These are phyloP conservation scores for Neostapfia colusana DNA, from an alignment of 176 grass and related monocot species.

Conservation along the genomic window DNA sequence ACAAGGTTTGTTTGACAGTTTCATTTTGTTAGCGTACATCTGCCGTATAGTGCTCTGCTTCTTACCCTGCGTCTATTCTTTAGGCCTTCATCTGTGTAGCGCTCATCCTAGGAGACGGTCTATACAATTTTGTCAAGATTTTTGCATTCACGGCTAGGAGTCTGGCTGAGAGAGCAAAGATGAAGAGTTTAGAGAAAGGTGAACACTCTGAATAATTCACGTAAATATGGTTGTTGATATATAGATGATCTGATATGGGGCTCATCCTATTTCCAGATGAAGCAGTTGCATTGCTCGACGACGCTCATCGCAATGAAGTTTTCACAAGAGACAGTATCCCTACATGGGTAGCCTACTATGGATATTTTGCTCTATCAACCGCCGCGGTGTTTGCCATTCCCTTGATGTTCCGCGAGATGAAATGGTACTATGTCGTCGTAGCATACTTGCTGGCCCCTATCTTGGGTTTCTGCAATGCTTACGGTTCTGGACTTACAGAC, in stretches of 20 bases:
- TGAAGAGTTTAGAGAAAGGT: constrained; percentile 77
- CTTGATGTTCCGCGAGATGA: constrained; percentile 85
- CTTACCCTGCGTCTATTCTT: constrained; percentile 31
- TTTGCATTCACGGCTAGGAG: constrained; percentile 57
- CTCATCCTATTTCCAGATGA: constrained; percentile 55
- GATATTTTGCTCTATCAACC: constrained; percentile 57
- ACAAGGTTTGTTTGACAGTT: constrained; percentile 64
- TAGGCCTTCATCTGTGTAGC: constrained; percentile 95
- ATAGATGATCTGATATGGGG: constrained; percentile 17
- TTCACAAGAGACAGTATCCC: constrained; percentile 68
- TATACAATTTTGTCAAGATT: constrained; percentile 95
- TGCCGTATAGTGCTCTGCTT: constrained; percentile 10
- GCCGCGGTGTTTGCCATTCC: constrained; percentile 63
- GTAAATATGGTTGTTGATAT: not conserved
- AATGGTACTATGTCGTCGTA: constrained; percentile 91
- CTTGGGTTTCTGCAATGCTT: constrained; percentile 97
- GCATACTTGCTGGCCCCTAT: constrained; percentile 83
- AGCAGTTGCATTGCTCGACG: constrained; percentile 45
- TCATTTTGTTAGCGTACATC: not conserved
- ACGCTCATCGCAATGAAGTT: constrained; percentile 69
- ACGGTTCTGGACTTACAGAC: constrained; percentile 89
- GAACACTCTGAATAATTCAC: constrained; percentile 15
- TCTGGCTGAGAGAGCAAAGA: constrained; percentile 51
- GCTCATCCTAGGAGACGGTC: constrained; percentile 85
- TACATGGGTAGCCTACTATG: constrained; percentile 63